These are phyloP conservation scores for Yarrowia alimentaria DNA, from an alignment of 805 yeast genomes.

Conservation along the genomic window DNA sequence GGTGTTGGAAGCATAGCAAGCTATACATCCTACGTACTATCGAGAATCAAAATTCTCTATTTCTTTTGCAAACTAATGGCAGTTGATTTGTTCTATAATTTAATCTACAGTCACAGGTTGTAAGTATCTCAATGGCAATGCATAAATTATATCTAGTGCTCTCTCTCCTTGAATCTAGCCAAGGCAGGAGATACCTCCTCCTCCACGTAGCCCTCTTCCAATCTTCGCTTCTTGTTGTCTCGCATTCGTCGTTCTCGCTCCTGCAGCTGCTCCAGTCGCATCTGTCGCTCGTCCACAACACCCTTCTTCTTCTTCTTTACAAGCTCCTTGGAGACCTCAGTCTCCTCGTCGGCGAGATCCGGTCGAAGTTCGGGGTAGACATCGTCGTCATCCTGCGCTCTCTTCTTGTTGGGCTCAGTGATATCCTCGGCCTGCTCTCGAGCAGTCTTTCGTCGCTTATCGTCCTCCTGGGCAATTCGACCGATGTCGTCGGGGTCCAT, in stretches of 20 bases:
- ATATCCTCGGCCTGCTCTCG: constrained; percentile 42
- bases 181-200: constrained; percentile 42
- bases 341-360: constrained; percentile 73
- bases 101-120: no score
- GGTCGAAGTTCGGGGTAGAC: constrained; percentile 61
- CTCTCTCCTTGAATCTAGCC: constrained; percentile 30
- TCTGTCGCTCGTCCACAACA: constrained; percentile 79
- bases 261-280: constrained; percentile 59
- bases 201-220: constrained; percentile 46
- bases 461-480: constrained; percentile 69
- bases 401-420: constrained; percentile 40
- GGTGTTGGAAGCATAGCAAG: no score
- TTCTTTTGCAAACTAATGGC: no score
- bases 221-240: constrained; percentile 41
- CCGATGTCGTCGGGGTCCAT: constrained; percentile 89
- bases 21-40: no score
- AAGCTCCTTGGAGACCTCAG: constrained; percentile 73
- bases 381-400: constrained; percentile 48
- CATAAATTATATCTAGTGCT: background rate
- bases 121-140: no score
- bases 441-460: constrained; percentile 60
- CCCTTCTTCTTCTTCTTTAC: constrained; percentile 75
- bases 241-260: constrained; percentile 16
- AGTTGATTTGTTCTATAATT: no score
- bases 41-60: no score